phyloP scores from a whole-genome alignment of 2,329 filamentous ascomycete species.

The Fusarium sp. region DNA sequence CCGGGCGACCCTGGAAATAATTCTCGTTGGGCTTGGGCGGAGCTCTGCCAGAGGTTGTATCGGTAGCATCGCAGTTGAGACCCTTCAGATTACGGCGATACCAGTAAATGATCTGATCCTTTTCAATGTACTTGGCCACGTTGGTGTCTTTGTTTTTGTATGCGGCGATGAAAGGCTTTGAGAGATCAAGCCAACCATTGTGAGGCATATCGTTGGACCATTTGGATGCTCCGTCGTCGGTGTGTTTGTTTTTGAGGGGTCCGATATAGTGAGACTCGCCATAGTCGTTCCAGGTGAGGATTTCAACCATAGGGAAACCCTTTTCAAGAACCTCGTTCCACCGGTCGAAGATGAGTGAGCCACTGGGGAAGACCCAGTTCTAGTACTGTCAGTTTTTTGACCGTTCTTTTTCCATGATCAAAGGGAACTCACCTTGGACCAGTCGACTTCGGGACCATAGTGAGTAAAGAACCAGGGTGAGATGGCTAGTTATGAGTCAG shows the following conservation, averaged over 20 bases:
- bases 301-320: slow-evolving; percentile 57
- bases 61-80: slow-evolving; percentile 60
- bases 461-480: slow-evolving; percentile 59
- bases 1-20: slow-evolving; percentile 60
- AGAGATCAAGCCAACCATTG: slow-evolving; percentile 61
- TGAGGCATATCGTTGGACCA: slow-evolving; percentile 60
- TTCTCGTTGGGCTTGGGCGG: slow-evolving; percentile 57
- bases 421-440: slow-evolving; percentile 5
- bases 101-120: slow-evolving; percentile 64
- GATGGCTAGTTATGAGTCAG: slow-evolving; percentile 35
- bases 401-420: fast-evolving
- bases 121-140: slow-evolving; percentile 52
- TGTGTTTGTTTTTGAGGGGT: slow-evolving; percentile 54
- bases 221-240: slow-evolving; percentile 55
- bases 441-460: slow-evolving; percentile 38
- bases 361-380: slow-evolving; percentile 67
- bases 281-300: slow-evolving; percentile 59
- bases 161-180: slow-evolving; percentile 61
- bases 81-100: slow-evolving; percentile 58
- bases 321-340: slow-evolving; percentile 59
- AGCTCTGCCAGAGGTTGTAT: slow-evolving; percentile 54
- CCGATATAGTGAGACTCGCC: slow-evolving; percentile 65
- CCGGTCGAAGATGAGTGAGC: slow-evolving; percentile 65
- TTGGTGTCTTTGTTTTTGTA: slow-evolving; percentile 56
- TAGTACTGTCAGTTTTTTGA: slow-evolving; percentile 54